Evolutionary conservation across 352 stramenopile species (phyloP).

Genomic region (Phytophthora tentaculata): DNA sequence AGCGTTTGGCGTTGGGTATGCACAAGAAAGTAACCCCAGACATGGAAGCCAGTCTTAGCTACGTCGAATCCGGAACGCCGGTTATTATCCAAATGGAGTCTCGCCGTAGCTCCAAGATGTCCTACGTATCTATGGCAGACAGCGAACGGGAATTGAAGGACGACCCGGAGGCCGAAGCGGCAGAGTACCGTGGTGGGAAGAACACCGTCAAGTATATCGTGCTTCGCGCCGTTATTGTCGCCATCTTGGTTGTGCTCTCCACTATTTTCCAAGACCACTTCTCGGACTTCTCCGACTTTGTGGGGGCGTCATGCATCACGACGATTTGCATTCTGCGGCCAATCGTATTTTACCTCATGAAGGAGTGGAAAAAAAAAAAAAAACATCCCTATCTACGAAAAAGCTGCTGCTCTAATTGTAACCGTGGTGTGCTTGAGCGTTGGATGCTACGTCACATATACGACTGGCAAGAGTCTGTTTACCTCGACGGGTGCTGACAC

Average conservation of each 20-base stretch:
- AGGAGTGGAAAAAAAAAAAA: too few species aligned
- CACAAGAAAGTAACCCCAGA: constrained; percentile 38
- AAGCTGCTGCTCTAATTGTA: constrained; percentile 38
- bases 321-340: constrained; percentile 68
- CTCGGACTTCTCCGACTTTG: constrained; percentile 61
- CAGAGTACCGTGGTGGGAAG: constrained; percentile 44
- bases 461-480: constrained; percentile 54
- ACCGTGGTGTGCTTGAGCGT: constrained; percentile 51
- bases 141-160: constrained; percentile 32
- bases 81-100: constrained; percentile 24
- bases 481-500: constrained; percentile 12
- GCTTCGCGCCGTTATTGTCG: constrained; percentile 46
- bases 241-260: constrained; percentile 39
- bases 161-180: constrained; percentile 31
- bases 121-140: constrained; percentile 45
- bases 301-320: constrained; percentile 61
- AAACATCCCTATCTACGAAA: constrained; percentile 46
- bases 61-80: constrained; percentile 23
- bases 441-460: constrained; percentile 54
- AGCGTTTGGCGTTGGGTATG: constrained; percentile 69
- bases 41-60: constrained; percentile 25
- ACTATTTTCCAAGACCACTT: constrained; percentile 50
- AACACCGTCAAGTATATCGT: constrained; percentile 45
- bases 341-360: constrained; percentile 65
- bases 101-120: constrained; percentile 44